phyloP scores from a whole-genome alignment of 1,139 yeast species.

The Saccharomyces hybrid region DNA sequence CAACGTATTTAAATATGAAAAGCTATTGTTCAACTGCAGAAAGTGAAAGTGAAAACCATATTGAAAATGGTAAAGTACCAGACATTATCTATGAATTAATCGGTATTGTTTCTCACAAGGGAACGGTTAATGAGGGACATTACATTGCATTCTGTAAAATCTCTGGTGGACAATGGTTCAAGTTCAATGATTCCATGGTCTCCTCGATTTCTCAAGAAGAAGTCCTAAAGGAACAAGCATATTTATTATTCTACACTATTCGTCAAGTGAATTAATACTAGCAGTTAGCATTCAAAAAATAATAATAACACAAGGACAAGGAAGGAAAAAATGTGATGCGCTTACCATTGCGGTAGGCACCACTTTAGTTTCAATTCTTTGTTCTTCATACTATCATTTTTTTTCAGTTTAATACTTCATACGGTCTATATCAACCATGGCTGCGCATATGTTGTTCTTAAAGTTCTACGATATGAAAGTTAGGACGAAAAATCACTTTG shows the following conservation, averaged over 20 bases:
- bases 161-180: conserved; percentile 72
- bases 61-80: conserved; percentile 18
- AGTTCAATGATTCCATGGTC: conserved; percentile 86
- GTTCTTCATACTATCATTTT: background rate
- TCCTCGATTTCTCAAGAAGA: conserved; percentile 55
- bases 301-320: background rate
- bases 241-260: conserved; percentile 68
- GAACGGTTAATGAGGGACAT: conserved; percentile 92
- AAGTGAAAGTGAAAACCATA: conserved; percentile 11
- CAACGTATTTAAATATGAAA: conserved; percentile 62
- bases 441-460: background rate
- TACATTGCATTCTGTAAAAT: conserved; percentile 74
- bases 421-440: background rate
- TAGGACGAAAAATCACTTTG: background rate
- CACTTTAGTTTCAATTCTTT: background rate
- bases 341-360: background rate
- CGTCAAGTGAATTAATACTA: conserved; percentile 17
- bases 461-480: background rate
- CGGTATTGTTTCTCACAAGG: conserved; percentile 83
- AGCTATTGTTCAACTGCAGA: conserved; percentile 41
- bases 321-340: background rate
- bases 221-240: conserved; percentile 66
- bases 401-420: background rate
- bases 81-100: conserved; percentile 62
- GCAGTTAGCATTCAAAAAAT: background rate